These are phyloP conservation scores for Blastobotrys buckinghamii DNA, from an alignment of 1,139 yeast species.

Conservation along the genomic window DNA sequence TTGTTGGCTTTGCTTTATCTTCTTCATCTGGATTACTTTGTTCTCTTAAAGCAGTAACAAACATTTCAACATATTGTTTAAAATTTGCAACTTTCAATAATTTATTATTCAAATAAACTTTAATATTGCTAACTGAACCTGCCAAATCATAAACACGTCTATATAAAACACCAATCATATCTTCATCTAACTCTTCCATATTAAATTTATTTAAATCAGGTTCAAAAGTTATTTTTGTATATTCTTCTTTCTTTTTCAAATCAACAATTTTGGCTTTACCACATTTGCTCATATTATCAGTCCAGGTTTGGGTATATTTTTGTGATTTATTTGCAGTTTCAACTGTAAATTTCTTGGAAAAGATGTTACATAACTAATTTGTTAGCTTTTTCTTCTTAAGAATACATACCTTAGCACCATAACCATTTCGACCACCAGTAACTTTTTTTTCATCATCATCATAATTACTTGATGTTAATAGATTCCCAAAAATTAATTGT, in stretches of 20 bases:
- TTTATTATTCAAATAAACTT: conserved; percentile 72
- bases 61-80: conserved; percentile 85
- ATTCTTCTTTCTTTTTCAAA: conserved; percentile 59
- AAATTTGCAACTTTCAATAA: conserved; percentile 65
- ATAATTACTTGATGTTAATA: conserved; percentile 91
- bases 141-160: conserved; percentile 95
- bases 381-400: background rate
- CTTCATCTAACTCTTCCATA: conserved; percentile 78
- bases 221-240: conserved; percentile 79
- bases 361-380: conserved; percentile 65
- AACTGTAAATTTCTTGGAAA: conserved; percentile 77
- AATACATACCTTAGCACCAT: conserved; percentile 69
- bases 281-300: conserved; percentile 73
- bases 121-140: conserved; percentile 87
- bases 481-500: conserved; percentile 91
- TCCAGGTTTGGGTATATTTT: conserved; percentile 78
- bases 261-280: conserved; percentile 68
- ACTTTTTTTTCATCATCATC: conserved; percentile 94
- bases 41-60: conserved; percentile 64
- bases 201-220: conserved; percentile 84
- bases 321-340: conserved; percentile 81
- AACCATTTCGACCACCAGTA: conserved; percentile 98
- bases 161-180: conserved; percentile 73
- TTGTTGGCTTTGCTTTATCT: conserved; percentile 46
- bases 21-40: conserved; percentile 34